phyloP scores from a whole-genome alignment of 371 early-diverging fungal species.

The Entomophthora muscae region DNA sequence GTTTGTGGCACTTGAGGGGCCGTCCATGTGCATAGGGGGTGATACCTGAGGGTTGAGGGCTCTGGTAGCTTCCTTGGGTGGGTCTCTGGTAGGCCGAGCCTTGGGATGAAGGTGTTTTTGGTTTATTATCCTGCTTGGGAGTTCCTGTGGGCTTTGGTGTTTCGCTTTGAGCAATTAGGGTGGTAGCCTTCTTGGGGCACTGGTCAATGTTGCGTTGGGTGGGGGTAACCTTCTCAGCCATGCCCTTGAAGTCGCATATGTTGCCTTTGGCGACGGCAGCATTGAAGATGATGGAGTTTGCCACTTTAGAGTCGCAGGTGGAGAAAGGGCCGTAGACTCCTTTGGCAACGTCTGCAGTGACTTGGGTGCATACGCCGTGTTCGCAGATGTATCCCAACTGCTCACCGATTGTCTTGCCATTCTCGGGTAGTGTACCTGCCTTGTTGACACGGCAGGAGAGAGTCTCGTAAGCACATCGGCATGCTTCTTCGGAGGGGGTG shows the following conservation, averaged over 20 bases:
- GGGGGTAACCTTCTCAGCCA: not conserved
- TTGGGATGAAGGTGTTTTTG: no score
- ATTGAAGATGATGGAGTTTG: not conserved
- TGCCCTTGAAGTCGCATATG: not conserved
- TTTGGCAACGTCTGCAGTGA: constrained; percentile 12
- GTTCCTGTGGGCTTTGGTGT: no score
- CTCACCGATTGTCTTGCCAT: not conserved
- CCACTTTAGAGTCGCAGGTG: not conserved
- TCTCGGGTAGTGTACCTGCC: not conserved
- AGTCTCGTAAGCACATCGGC: constrained; percentile 46
- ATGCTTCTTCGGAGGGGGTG: constrained; percentile 43
- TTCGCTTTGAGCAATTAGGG: no score
- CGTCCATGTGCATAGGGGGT: no score
- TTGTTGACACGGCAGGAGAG: constrained; percentile 27
- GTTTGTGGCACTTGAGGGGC: no score
- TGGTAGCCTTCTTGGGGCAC: no score
- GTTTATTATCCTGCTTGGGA: no score
- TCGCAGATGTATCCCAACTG: not conserved
- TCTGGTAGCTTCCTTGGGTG: no score
- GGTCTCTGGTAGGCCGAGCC: no score
- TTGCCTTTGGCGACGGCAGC: not conserved
- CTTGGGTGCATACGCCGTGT: constrained; percentile 12
- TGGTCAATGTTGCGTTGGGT: no score
- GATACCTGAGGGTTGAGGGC: no score
- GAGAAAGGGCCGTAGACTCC: constrained; percentile 10